These are phyloP conservation scores for Globisporangium abappressorium DNA, from an alignment of 352 stramenopile genomes.

Conservation along the genomic window DNA sequence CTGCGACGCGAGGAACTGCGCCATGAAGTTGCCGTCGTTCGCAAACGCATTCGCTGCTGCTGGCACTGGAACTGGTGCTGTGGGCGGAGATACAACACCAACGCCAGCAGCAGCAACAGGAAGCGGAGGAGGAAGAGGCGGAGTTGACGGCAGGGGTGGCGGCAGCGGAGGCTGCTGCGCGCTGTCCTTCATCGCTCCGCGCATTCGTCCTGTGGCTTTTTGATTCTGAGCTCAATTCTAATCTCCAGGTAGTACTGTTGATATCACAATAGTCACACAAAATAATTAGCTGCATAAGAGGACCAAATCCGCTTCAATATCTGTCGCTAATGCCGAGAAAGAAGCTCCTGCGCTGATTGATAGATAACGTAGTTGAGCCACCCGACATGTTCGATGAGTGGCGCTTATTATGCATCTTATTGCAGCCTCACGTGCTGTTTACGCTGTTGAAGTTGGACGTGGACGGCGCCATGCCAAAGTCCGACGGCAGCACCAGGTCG, in stretches of 20 bases:
- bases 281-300: no score
- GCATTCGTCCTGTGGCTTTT: not conserved
- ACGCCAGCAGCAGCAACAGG: not conserved
- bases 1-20: slow-evolving; percentile 20
- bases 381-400: no score
- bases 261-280: no score
- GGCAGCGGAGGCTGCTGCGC: not conserved
- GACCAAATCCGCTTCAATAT: no score
- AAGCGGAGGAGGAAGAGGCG: not conserved
- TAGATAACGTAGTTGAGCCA: no score
- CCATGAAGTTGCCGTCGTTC: slow-evolving; percentile 28
- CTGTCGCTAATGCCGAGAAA: no score
- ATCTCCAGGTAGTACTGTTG: no score
- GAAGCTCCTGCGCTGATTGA: no score
- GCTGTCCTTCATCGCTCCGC: not conserved
- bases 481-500: slow-evolving; percentile 29
- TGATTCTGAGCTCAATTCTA: not conserved
- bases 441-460: slow-evolving; percentile 48
- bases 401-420: no score
- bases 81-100: not conserved
- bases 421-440: not conserved
- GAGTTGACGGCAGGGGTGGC: not conserved
- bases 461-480: slow-evolving; percentile 77
- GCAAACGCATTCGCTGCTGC: slow-evolving; percentile 17
- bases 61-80: not conserved